Conservation (phyloP, 495 filamentous ascomycete species). For the Peziza echinospora region DNA sequence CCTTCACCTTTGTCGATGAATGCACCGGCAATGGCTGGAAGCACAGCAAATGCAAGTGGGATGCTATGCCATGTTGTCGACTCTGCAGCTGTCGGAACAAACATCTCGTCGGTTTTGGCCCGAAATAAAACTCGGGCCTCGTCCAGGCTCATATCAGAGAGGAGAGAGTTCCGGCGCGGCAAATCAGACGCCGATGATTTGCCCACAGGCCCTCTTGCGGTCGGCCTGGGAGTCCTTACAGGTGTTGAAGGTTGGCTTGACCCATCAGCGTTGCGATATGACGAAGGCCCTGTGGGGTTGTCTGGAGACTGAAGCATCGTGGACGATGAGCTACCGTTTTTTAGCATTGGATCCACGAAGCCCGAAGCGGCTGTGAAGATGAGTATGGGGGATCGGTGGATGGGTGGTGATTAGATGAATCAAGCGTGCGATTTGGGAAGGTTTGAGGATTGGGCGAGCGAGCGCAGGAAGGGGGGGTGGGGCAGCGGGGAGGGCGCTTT, state of each 20-base stretch:
- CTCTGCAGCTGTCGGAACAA: neutral
- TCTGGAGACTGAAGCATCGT: neutral
- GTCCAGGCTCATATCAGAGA: neutral
- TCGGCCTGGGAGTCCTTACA: neutral
- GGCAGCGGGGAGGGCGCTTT: neutral
- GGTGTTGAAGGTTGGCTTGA: neutral
- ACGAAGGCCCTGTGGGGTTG: neutral
- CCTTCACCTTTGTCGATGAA: constrained; percentile 66
- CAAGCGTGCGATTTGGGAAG: no score
- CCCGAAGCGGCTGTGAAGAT: no score
- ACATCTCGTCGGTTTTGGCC: neutral
- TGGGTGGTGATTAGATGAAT: no score
- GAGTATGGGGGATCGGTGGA: no score
- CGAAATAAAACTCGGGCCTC: neutral
- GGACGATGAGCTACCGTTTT: neutral
- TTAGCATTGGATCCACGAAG: neutral
- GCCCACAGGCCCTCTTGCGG: neutral
- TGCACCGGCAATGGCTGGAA: constrained; percentile 67
- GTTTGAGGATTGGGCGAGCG: no score
- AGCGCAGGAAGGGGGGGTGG: neutral
- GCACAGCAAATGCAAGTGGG: constrained; percentile 57
- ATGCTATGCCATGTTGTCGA: constrained; percentile 39
- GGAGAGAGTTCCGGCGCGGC: neutral
- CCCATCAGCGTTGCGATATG: neutral
- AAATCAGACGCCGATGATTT: neutral